Evolutionary conservation across 2,329 filamentous ascomycete species (phyloP).

Genomic region (Epichloe hybrida): DNA sequence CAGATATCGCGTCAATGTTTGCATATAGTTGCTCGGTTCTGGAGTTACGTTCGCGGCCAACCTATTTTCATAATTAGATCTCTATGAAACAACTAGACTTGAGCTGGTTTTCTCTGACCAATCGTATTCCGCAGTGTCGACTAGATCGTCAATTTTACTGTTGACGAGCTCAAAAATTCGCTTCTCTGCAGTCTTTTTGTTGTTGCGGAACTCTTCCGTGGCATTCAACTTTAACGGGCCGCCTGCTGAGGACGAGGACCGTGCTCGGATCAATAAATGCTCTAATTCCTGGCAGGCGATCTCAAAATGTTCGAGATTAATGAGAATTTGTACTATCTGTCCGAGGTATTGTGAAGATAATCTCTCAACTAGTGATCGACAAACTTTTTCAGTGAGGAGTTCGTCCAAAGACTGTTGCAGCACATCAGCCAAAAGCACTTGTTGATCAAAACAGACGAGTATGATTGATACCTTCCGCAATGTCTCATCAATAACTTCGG

Average conservation of each 20-base stretch:
- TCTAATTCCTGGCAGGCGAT: constrained; percentile 84
- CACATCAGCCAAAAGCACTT: not conserved
- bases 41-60: constrained; percentile 42
- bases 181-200: constrained; percentile 94
- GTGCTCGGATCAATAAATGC: constrained; percentile 68
- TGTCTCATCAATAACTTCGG: constrained; percentile 80
- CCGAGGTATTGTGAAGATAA: constrained; percentile 87
- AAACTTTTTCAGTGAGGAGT: constrained; percentile 85
- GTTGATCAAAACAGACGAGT: not conserved
- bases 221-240: constrained; percentile 69
- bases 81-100: not conserved
- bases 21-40: constrained; percentile 87
- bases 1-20: constrained; percentile 82
- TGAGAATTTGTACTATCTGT: constrained; percentile 96
- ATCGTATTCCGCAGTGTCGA: constrained; percentile 95
- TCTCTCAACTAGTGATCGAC: constrained; percentile 75
- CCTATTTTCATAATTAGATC: constrained; percentile 18
- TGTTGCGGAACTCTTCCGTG: constrained; percentile 72
- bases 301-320: constrained; percentile 95
- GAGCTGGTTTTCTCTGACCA: constrained; percentile 39
- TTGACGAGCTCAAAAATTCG: constrained; percentile 98
- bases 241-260: constrained; percentile 68
- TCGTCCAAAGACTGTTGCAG: constrained; percentile 66
- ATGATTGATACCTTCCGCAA: constrained; percentile 50
- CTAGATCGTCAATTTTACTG: constrained; percentile 93